phyloP scores from a whole-genome alignment of 2,329 filamentous ascomycete genomes.

The Bipolaris cookei region DNA sequence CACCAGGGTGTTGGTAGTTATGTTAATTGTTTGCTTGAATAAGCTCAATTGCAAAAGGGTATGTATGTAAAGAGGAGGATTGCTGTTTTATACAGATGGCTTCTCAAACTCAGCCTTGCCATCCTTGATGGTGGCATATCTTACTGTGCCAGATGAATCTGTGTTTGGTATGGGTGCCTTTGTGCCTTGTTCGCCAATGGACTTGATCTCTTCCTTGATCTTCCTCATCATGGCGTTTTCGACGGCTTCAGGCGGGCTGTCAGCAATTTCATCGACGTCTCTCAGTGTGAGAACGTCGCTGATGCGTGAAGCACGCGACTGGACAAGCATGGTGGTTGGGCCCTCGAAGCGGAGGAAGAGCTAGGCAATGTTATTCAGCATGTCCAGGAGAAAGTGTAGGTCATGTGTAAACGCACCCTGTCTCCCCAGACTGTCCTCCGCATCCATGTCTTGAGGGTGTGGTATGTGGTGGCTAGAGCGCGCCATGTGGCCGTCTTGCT shows the following conservation, averaged over 20 bases:
- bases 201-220: slow-evolving; percentile 47
- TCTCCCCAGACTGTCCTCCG: slow-evolving; percentile 92
- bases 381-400: not conserved
- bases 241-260: slow-evolving; percentile 75
- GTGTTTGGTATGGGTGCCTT: slow-evolving; percentile 26
- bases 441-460: slow-evolving; percentile 75
- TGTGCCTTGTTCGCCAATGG: slow-evolving; percentile 30
- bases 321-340: slow-evolving; percentile 83
- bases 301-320: slow-evolving; percentile 80
- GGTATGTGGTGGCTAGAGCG: slow-evolving; percentile 67
- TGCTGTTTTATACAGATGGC: slow-evolving; percentile 8
- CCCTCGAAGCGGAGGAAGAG: slow-evolving; percentile 90
- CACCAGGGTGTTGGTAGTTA: not conserved
- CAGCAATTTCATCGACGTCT: slow-evolving; percentile 90
- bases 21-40: not conserved
- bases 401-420: slow-evolving; percentile 58
- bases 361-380: slow-evolving; percentile 41
- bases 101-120: slow-evolving; percentile 39
- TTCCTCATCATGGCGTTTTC: slow-evolving; percentile 57
- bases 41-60: not conserved
- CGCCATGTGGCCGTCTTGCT: slow-evolving; percentile 76
- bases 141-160: slow-evolving; percentile 25
- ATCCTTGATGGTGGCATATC: slow-evolving; percentile 35
- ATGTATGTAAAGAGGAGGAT: slow-evolving; percentile 23
- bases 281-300: slow-evolving; percentile 77